Percentiles rank a stretch among this genome's conserved stretches.
Conservation (phyloP, 2,329 filamentous ascomycete species). For the Diaporthe ampelina region DNA sequence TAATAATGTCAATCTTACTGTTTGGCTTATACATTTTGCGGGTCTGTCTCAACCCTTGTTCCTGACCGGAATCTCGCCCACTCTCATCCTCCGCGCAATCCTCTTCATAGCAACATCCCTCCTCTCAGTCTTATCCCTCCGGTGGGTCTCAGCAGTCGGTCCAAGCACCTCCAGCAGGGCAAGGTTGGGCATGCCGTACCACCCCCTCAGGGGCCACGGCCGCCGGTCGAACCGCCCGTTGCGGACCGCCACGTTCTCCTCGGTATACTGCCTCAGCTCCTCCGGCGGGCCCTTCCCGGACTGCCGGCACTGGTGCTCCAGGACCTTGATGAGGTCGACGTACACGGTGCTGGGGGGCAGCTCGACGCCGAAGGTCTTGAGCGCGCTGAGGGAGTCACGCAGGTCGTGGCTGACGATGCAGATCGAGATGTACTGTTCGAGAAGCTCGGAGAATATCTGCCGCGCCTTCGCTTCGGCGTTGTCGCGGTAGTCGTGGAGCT, state of each 20-base stretch:
- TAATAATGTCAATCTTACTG: too few species aligned
- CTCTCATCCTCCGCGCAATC: background rate
- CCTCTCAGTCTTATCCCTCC: slow-evolving; percentile 4
- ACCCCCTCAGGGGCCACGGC: background rate
- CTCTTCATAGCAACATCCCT: slow-evolving; percentile 11
- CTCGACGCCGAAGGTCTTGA: background rate
- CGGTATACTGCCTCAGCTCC: background rate
- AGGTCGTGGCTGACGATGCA: slow-evolving; percentile 2
- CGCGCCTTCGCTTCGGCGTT: background rate
- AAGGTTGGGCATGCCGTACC: background rate
- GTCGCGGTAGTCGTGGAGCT: background rate
- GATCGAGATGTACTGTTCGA: background rate
- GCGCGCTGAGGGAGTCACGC: background rate
- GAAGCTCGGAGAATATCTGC: background rate
- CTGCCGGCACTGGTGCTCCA: slow-evolving; percentile 8
- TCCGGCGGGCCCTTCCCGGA: background rate
- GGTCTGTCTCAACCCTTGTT: background rate
- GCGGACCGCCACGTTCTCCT: background rate
- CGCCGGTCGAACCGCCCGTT: background rate
- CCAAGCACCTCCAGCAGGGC: slow-evolving; percentile 1
- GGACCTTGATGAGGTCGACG: slow-evolving; percentile 8
- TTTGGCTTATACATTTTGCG: background rate
- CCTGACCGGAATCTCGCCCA: background rate
- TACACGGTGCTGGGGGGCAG: background rate
- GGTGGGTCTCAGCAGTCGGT: background rate